phyloP scores from a whole-genome alignment of 129 eudicot species.

The Escallonia rubra region DNA sequence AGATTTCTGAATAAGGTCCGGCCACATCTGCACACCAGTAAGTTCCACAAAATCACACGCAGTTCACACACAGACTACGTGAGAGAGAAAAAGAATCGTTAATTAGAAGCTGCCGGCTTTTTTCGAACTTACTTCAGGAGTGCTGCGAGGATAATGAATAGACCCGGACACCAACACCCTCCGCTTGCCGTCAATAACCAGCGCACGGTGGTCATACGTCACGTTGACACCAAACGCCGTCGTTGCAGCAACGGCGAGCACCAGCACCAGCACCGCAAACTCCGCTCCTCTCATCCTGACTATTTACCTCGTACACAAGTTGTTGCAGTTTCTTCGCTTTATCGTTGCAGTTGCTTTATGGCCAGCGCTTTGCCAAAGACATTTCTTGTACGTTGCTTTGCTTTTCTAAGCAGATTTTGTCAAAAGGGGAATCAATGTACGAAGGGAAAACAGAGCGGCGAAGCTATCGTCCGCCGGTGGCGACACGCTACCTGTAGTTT shows the following conservation, averaged over 20 bases:
- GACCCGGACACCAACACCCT: constrained; percentile 86
- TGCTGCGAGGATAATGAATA: constrained; percentile 95
- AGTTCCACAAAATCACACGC: background rate
- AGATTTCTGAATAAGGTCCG: constrained; percentile 89
- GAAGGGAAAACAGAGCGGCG: background rate
- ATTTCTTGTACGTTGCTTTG: constrained; percentile 20
- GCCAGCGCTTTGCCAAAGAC: constrained; percentile 31
- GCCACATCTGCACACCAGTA: constrained; percentile 76
- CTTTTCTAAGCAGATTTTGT: background rate
- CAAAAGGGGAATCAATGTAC: background rate
- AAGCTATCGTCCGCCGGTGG: constrained; percentile 35
- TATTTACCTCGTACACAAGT: background rate
- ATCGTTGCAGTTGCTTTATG: background rate
- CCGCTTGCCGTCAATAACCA: constrained; percentile 83
- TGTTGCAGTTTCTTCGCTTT: no score
- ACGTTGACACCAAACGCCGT: constrained; percentile 55
- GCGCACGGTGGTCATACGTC: constrained; percentile 89
- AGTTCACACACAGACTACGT: background rate
- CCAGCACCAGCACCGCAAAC: constrained; percentile 24
- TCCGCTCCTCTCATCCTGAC: constrained; percentile 13
- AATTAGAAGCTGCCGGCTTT: no score
- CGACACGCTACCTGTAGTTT: constrained; percentile 49
- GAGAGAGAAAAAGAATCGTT: background rate
- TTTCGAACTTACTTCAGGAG: constrained; percentile 61
- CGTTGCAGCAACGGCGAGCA: constrained; percentile 24